A percentile compares a stretch with the other conserved stretches of the same genome.
Conservation (phyloP, 495 filamentous ascomycete species). For the Trichoderma virens region DNA sequence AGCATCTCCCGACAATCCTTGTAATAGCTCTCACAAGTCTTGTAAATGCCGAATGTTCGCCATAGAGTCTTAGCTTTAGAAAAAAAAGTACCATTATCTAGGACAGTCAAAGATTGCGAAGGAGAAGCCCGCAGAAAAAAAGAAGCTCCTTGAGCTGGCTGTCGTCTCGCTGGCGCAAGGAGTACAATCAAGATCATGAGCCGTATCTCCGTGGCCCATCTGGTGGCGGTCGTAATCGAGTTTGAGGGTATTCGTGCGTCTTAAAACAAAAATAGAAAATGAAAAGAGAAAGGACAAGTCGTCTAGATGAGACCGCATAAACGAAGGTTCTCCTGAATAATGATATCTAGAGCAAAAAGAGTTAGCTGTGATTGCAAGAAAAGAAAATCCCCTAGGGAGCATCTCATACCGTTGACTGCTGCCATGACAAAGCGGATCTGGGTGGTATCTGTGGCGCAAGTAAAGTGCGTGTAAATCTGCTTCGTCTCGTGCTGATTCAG, state of each 20-base stretch:
- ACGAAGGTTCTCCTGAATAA: conserved; percentile 99
- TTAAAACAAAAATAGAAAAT: conserved; percentile 11
- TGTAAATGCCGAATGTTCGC: conserved; percentile 4
- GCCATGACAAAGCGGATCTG: conserved; percentile 99
- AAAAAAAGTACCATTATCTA: conserved; percentile 5
- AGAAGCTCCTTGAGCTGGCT: conserved; percentile 4
- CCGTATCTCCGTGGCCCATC: conserved; percentile 13
- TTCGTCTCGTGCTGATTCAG: conserved; percentile 98
- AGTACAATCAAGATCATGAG: conserved; percentile 14
- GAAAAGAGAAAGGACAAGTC: conserved; percentile 5
- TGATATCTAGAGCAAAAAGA: conserved; percentile 70
- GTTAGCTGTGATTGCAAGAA: conserved; percentile 13
- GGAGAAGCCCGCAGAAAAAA: conserved; percentile 7
- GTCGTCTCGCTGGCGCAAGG: conserved; percentile 8
- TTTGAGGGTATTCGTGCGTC: conserved; percentile 16
- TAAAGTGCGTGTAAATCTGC: conserved; percentile 99
- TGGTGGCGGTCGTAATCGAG: conserved; percentile 11
- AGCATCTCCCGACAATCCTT: conserved; percentile 8
- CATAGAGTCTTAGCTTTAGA: conserved; percentile 5
- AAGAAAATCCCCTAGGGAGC: neutral
- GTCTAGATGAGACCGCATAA: conserved; percentile 92
- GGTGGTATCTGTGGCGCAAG: conserved; percentile 94
- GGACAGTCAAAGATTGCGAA: conserved; percentile 1
- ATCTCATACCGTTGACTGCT: conserved; percentile 83
- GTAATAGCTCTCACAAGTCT: conserved; percentile 3